Base-by-base conservation (phyloP, 2,329 filamentous ascomycete species). In the Ophiostoma populinum region DNA sequence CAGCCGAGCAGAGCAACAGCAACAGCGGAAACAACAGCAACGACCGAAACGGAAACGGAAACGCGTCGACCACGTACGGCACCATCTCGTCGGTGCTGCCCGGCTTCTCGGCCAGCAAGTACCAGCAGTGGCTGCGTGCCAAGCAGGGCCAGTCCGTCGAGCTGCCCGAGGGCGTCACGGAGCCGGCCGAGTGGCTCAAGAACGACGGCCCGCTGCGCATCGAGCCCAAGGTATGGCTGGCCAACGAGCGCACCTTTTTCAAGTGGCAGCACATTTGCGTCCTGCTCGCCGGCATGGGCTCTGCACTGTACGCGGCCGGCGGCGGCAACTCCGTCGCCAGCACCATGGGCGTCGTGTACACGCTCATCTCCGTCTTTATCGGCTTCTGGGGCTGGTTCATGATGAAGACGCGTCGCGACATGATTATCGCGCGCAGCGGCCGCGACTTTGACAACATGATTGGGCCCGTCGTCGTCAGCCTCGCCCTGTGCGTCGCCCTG, bases 251-350 rank as follows among this genome's bases (percentile, higher is more conserved):
- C 42, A 98, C 90, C 0, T 98, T 94, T 53, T 77, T 98, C 55
- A 95, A 94, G 56, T 98, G 90, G 90, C 82, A 95, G 61, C 86
- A 95, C 54, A 85, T 98, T 49, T 78, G 75, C 42, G 73, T 98
- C 32, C 65, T 98, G 11, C 73, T 98, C 17, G 86, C 85, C 24
- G 75, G 77, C 16, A 59, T 98, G 20, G 81, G 82, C 1, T 61
- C 98, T 10, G 81, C 78, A 16, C 61, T 98, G 19, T 94, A 87
- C 59, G 87, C 87, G 0, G 86, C 86, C 0, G 32, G 35, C 32
- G 80, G 81, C 6, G 62, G 75, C 45, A 82, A 92, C 53, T 62
- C 63, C n/a, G 55, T 93, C 21, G 85, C 83, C 0, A 68, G 80
- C 46, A 61, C 63, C 24, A 72, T 95, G 49, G 86, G 85, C n/a